Base-by-base conservation (phyloP, 176 grass and related monocot species). In the Poa annua region DNA sequence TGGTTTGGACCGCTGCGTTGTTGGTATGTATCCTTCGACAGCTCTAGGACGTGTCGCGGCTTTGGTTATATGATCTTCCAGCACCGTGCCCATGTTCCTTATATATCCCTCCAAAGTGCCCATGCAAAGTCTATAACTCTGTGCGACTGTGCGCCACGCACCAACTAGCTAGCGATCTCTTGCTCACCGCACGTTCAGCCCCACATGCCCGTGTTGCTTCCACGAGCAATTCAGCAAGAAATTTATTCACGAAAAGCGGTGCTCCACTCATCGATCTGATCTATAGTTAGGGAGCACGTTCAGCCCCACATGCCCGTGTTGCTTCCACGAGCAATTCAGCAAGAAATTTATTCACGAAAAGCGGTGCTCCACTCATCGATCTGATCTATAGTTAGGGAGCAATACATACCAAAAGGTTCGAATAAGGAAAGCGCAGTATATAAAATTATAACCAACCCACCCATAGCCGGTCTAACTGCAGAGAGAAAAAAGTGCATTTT, bases 321-420 rank as follows among this genome's bases (percentile, higher is more conserved):
- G 61, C 61, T 34, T 33, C 61, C 61, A 64, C 61, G 14, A 16
- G 29, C 29, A 29, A 29, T 29, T 29, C 1, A 29, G 26, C 61
- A 33, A 70, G 20, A 70, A 69, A 70, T 22, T 22, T 70, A 38
- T 44, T 70, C 38, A 70, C 66, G 38, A 12, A 70, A 70, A 70
- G 66, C 11, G 20, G 38, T 11, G n/a, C 38, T 21, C 66, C 66
- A 70, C 66, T 44, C 66, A 44, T n/a, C n/a, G n/a, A n/a, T n/a
- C n/a, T n/a, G n/a, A n/a, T n/a, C n/a, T n/a, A n/a, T n/a, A n/a
- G n/a, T n/a, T n/a, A n/a, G n/a, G n/a, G n/a, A n/a, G 5, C 5
- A 63, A n/a, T n/a, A n/a, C n/a, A n/a, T n/a, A n/a, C n/a, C n/a
- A n/a, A n/a, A n/a, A n/a, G n/a, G n/a, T n/a, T n/a, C n/a, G n/a